Evolutionary conservation across 2,329 filamentous ascomycete genomes (phyloP), one percentile per base, ranked within the genome.

Genomic region (Seiridium cupressi): DNA sequence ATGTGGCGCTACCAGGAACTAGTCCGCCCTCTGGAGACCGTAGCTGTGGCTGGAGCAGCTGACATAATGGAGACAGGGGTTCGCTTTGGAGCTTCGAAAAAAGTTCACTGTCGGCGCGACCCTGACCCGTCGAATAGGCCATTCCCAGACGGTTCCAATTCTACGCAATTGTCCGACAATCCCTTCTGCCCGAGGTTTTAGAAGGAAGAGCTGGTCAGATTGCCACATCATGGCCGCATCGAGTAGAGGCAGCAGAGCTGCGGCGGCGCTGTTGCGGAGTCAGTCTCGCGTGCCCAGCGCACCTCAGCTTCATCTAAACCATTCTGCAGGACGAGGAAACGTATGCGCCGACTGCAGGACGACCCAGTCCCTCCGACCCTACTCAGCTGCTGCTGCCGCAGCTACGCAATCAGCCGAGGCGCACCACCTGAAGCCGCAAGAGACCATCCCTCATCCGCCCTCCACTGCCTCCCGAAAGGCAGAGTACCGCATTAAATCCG

Each of bases 401-500:
- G 68, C 67, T 73, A 72, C 80, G 51, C 72, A 76, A 36, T 67
- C 76, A 58, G 70, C 76, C 53, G 65, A 76, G 62, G 68, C 76
- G 51, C 61, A 73, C 73, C 61, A 68, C 70, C 57, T 69, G 68
- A 69, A 69, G 71, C 63, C 70, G 68, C 69, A 73, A 72, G 64
- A 68, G 60, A 66, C 69, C 65, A 57, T 68, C 44, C 65, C 71
- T 60, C 67, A 71, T 44, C 68, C 69, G n/a, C 68, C 69, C 57
- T 38, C 71, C 60, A 70, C 69, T 40, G 64, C 63, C 26, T 63
- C 68, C 35, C 64, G 62, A 44, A 63, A 61, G 59, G 61, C 71
- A 51, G 68, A 71, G 63, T 84, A 84, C 76, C 76, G 78, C 65
- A 79, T 87, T 72, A 80, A 78, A 61, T 81, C 83, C 60, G 90